A percentile compares a stretch with the other conserved stretches of the same genome.
Evolutionary conservation across 768 basidiomycete species (phyloP).

Genomic region (Lactifluus volemus): DNA sequence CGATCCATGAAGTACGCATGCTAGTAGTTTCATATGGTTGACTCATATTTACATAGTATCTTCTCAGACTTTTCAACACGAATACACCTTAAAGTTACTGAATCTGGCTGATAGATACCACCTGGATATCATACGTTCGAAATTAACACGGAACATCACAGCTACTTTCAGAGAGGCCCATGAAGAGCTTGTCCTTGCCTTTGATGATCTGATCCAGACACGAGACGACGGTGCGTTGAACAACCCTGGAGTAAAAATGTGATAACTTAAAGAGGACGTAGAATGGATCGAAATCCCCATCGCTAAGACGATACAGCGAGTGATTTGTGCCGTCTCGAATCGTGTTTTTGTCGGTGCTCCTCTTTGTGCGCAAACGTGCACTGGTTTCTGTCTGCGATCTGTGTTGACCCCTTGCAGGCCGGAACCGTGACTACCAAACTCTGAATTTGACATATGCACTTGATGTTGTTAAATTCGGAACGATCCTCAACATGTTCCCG

Average conservation of each 20-base stretch:
- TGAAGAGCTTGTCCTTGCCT: not conserved
- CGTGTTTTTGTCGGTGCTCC: constrained; percentile 36
- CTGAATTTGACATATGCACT: constrained; percentile 32
- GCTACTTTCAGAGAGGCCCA: not conserved
- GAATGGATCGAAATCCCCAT: constrained; percentile 30
- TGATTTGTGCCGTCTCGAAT: not conserved
- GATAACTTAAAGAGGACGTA: constrained; percentile 9
- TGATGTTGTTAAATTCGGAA: constrained; percentile 27
- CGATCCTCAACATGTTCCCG: constrained; percentile 33
- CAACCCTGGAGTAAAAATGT: not conserved
- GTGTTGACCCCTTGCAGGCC: constrained; percentile 26
- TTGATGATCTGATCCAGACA: not conserved
- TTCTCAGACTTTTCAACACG: not conserved
- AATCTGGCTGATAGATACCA: not conserved
- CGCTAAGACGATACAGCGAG: constrained; percentile 8
- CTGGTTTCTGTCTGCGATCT: not conserved
- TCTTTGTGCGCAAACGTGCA: constrained; percentile 24
- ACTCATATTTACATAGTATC: no score
- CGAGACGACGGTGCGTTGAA: not conserved
- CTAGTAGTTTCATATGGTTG: no score
- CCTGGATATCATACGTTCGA: not conserved
- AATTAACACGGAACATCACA: not conserved
- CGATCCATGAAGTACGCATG: not conserved
- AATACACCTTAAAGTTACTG: not conserved
- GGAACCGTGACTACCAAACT: constrained; percentile 32